Base-by-base conservation (phyloP, 192 early-diverging fungal species). In the Rhizophagus clarus region DNA sequence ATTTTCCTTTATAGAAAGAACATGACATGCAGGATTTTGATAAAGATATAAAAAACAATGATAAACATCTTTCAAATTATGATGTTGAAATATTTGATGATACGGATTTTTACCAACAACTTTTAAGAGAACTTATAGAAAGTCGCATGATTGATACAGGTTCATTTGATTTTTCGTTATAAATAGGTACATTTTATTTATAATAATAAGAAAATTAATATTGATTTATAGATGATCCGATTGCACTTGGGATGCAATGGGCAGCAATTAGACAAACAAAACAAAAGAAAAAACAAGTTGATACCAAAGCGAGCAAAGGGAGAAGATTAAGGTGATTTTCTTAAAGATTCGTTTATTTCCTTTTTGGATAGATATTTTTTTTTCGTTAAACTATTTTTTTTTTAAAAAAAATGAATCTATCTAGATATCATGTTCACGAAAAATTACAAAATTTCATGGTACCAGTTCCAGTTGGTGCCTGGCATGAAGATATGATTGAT, bases 391-490 rank as follows among this genome's bases (percentile, higher is more conserved):
- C 1, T 9, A 17, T 4, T 15, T 72, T 37, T 9, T 3, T 24
- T 24, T 24, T 0, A 14, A 20, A 28, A 45, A 22, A 10, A 22
- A 8, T 40, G 37, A 32, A 32, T 73, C 2, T 77, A 17, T 28
- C 68, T 84, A 90, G 89, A 80, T 99, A 95, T 84, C 93, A 97
- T 77, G 92, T 96, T n/a, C 95, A 97, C 79, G 97, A 99, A 77
- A 99, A 98, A 80, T 84, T 99, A 20, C 94, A 95, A 82, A 97
- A 96, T 85, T 99, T 97, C 84, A 99, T 99, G 97, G 93, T 94
- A 5, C 95, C 97, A 20, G 89, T 95, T 69, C 95, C 96, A 31
- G 80, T 87, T n/a, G 94, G 94, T 20, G 88, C 89, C 7, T 99
- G 97, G 97, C 96, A 98, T 81, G 97, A 97, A 47, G 91, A 92